phyloP scores from a whole-genome alignment of 345 rosid genomes.

The Limnanthes douglasii region DNA sequence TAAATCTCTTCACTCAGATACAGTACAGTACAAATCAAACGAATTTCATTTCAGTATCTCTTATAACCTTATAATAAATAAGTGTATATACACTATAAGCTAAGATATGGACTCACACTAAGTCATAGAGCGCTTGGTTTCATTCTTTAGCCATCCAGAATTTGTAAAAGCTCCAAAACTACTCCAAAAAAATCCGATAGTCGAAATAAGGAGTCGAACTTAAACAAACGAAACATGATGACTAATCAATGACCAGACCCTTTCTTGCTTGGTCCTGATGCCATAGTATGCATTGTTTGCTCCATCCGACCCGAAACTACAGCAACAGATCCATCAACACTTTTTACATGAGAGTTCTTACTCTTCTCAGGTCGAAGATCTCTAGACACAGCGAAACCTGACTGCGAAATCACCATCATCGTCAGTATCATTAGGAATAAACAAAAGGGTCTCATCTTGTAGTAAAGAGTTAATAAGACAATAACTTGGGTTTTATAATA shows the following conservation, averaged over 20 bases:
- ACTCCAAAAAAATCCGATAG: too few species aligned
- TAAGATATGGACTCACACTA: too few species aligned
- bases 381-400: slow-evolving; percentile 19
- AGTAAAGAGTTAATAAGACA: slow-evolving; percentile 22
- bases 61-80: too few species aligned
- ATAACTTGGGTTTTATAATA: slow-evolving; percentile 3
- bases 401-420: slow-evolving; percentile 17
- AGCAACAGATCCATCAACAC: slow-evolving; percentile 11
- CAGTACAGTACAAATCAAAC: too few species aligned
- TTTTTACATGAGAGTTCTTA: slow-evolving; percentile 7
- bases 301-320: slow-evolving; percentile 4
- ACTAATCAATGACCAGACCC: slow-evolving; percentile 70
- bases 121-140: too few species aligned
- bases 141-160: too few species aligned
- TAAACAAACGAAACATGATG: too few species aligned
- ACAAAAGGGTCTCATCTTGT: slow-evolving; percentile 23
- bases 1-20: too few species aligned
- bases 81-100: too few species aligned
- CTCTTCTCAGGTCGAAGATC: slow-evolving; percentile 8
- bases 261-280: slow-evolving; percentile 73
- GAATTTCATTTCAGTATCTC: too few species aligned
- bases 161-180: too few species aligned
- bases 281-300: slow-evolving; percentile 18
- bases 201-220: too few species aligned
- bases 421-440: slow-evolving; percentile 15